A percentile compares a stretch with the other conserved stretches of the same genome.
Conservation (phyloP, 805 yeast species). For the Suhomyces xylopsoci region DNA sequence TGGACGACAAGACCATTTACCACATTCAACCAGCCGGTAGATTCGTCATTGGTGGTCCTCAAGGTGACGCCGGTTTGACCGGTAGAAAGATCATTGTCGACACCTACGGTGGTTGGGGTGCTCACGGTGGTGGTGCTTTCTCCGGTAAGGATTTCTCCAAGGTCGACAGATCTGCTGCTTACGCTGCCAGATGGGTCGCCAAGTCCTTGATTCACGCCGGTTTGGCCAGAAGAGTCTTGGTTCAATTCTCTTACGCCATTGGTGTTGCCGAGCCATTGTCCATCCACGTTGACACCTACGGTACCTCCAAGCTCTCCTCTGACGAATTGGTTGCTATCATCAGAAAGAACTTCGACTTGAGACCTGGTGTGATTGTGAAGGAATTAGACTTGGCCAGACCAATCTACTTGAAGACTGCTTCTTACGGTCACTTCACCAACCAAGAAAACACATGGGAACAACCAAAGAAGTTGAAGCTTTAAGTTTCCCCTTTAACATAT, state of each 20-base stretch:
- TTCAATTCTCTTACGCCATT: conserved; percentile 98
- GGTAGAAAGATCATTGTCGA: conserved; percentile 99
- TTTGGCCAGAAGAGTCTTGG: conserved; percentile 94
- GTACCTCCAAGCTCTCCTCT: conserved; percentile 88
- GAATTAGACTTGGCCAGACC: conserved; percentile 98
- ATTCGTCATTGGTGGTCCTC: conserved; percentile 99
- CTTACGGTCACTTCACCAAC: conserved; percentile 99
- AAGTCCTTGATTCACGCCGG: conserved; percentile 95
- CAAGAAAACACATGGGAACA: conserved; percentile 98
- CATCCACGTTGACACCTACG: conserved; percentile 96
- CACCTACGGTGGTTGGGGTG: conserved; percentile 99
- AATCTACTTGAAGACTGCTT: conserved; percentile 97
- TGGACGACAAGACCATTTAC: conserved; percentile 93
- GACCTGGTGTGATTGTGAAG: conserved; percentile 98
- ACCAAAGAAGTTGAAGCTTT: conserved; percentile 74
- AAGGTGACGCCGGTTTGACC: conserved; percentile 99
- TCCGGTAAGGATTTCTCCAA: conserved; percentile 99
- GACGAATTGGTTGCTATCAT: conserved; percentile 89
- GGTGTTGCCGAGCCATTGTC: conserved; percentile 99
- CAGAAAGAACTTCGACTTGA: conserved; percentile 92
- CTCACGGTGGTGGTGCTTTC: conserved; percentile 99
- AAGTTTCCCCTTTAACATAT: conserved; percentile 21
- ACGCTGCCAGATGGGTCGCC: conserved; percentile 99
- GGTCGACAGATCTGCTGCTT: conserved; percentile 99
- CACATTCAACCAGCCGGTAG: conserved; percentile 99